These are phyloP conservation scores for Pseudocercospora fijiensis DNA, from an alignment of 2,329 filamentous ascomycete genomes.

Conservation along the genomic window DNA sequence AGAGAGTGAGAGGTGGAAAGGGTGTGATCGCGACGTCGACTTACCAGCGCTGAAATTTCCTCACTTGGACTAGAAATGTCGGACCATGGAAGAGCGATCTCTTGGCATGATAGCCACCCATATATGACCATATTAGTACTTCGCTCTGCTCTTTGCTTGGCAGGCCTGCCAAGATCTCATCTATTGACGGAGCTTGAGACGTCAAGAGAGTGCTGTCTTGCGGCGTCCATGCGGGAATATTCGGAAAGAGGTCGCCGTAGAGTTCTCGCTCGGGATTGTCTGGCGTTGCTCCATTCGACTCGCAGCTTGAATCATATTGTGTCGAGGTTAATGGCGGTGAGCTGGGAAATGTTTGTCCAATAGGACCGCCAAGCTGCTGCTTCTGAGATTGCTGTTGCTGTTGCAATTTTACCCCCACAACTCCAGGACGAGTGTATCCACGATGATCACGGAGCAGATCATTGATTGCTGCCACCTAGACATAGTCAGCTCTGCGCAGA, in stretches of 20 bases:
- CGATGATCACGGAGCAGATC: conserved; percentile 20
- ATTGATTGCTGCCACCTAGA: conserved; percentile 25
- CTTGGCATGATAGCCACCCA: conserved; percentile 29
- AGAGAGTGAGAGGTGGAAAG: not conserved
- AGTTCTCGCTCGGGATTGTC: conserved; percentile 22
- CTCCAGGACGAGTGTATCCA: conserved; percentile 12
- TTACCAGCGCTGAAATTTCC: conserved; percentile 26
- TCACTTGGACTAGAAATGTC: conserved; percentile 22
- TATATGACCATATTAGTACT: conserved; percentile 27
- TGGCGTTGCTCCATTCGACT: conserved; percentile 13
- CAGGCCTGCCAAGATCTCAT: conserved; percentile 23
- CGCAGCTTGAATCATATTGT: conserved; percentile 12
- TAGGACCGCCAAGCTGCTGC: conserved; percentile 13
- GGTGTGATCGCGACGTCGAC: not conserved
- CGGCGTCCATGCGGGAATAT: conserved; percentile 25
- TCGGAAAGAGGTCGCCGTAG: conserved; percentile 26
- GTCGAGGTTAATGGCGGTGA: conserved; percentile 22
- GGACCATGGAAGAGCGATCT: conserved; percentile 23
- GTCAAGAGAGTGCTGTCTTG: conserved; percentile 22
- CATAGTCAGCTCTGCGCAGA: not conserved
- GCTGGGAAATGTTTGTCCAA: conserved; percentile 22
- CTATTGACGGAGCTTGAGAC: conserved; percentile 20
- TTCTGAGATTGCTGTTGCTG: not conserved
- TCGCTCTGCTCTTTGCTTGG: conserved; percentile 25
- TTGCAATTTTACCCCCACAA: not conserved